phyloP scores from a whole-genome alignment of 129 eudicot genomes.

The Centrapalus pauciflorus region DNA sequence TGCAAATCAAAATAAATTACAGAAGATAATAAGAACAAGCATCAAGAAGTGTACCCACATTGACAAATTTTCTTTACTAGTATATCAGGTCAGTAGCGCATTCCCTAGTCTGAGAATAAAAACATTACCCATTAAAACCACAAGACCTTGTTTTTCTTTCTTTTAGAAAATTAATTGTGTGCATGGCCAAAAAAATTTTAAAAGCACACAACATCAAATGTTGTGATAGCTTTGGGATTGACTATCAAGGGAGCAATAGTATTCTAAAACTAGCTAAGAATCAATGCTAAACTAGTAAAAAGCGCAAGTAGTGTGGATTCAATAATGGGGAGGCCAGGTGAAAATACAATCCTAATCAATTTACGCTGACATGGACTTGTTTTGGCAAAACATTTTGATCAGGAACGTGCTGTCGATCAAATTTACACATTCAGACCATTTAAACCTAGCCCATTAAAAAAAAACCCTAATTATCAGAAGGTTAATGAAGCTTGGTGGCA shows the following conservation, averaged over 20 bases:
- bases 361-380: background rate
- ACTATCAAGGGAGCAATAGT: background rate
- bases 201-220: background rate
- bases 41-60: background rate
- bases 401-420: no score
- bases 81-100: background rate
- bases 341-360: background rate
- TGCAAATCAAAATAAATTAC: conserved; percentile 19
- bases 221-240: background rate
- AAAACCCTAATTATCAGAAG: background rate
- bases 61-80: background rate
- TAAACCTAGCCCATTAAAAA: background rate
- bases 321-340: background rate
- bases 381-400: no score
- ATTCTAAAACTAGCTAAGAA: background rate
- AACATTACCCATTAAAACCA: background rate
- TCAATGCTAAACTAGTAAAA: background rate
- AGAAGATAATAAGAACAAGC: background rate
- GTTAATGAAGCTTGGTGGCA: background rate
- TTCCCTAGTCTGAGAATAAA: background rate
- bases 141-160: background rate
- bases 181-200: background rate
- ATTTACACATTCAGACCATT: no score
- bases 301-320: background rate
- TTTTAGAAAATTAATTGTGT: background rate